phyloP scores from a whole-genome alignment of 169 alveolate genomes.

The Plasmodium relictum region DNA sequence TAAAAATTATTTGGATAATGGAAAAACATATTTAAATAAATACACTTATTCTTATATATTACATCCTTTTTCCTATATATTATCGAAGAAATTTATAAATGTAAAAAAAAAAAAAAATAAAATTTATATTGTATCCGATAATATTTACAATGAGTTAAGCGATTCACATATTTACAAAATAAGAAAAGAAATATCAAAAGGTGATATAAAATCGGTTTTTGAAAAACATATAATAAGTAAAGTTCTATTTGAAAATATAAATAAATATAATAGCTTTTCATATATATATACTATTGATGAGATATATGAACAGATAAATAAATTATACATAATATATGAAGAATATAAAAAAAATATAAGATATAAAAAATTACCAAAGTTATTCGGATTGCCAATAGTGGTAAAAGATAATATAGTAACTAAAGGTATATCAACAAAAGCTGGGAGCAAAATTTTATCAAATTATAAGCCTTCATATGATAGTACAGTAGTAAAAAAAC shows the following conservation, averaged over 20 bases:
- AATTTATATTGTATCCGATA: not conserved
- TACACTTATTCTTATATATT: too few species aligned
- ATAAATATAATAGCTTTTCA: slow-evolving; percentile 53
- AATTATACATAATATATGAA: slow-evolving; percentile 31
- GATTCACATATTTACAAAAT: slow-evolving; percentile 47
- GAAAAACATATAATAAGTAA: slow-evolving; percentile 33
- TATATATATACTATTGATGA: slow-evolving; percentile 32
- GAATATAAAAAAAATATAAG: not conserved
- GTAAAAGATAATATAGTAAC: slow-evolving; percentile 56
- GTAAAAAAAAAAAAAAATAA: not conserved
- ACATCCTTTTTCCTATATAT: not conserved
- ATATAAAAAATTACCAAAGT: slow-evolving; percentile 20
- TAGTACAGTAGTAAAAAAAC: slow-evolving; percentile 79
- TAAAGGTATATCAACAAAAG: slow-evolving; percentile 39
- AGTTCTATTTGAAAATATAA: slow-evolving; percentile 19
- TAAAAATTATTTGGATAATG: too few species aligned
- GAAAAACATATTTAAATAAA: too few species aligned
- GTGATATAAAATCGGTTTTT: slow-evolving; percentile 5
- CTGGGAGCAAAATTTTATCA: slow-evolving; percentile 71
- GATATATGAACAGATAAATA: slow-evolving; percentile 46
- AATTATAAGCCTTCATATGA: slow-evolving; percentile 78
- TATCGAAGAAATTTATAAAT: not conserved
- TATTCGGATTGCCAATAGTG: slow-evolving; percentile 56
- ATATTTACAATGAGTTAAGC: slow-evolving; percentile 6
- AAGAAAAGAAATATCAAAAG: slow-evolving; percentile 28